Evolutionary conservation across 2,329 filamentous ascomycete species (phyloP), one percentile per base, ranked within the genome.

Genomic region (Aspergillus tanneri): DNA sequence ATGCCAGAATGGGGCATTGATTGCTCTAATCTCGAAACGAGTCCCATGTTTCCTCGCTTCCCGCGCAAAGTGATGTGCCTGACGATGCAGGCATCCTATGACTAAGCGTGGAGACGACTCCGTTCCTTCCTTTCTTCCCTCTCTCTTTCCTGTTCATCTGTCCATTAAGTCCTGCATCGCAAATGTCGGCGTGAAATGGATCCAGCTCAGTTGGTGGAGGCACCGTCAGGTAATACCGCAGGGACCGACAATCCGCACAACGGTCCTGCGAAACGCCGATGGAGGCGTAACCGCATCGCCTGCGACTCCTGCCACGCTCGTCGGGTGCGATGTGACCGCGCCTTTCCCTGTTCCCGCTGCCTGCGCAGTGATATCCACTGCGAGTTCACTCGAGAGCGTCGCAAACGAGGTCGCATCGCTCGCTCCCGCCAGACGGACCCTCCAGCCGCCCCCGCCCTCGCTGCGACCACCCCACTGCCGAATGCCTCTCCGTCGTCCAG

Each of bases 301-400:
- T 96, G 91, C 72, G 91, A 96, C 71, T 90, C 96, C 68, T 96
- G 91, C 72, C 96, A 96, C 69, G 88, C 95, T 66, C 78, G 96
- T 50, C 81, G 91, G 55, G 96, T 91, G 16, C 95, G 95, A 73
- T 96, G 91, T 68, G 90, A 96, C 70, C 91, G 91, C 44, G 88
- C 93, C 64, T 83, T 88, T 54, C 91, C 91, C 43, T 96, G 91
- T 67, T 89, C 90, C 39, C 90, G 96, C 69, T 96, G 91, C 68
- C 84, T 91, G 65, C 88, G 88, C 87, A 82, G 72, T 81, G 78
- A 60, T 12, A 63, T 61, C 9, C 57, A 51, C 28, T 96, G 91
- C 73, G 89, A 96, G 72, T 96, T 96, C 69, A 85, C 90, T 47
- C 85, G 92, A 39, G 90, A 95, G 71, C 84, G 90, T 56, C 95